Evolutionary conservation across 495 filamentous ascomycete species (phyloP).

Genomic region (Zalerion maritima): DNA sequence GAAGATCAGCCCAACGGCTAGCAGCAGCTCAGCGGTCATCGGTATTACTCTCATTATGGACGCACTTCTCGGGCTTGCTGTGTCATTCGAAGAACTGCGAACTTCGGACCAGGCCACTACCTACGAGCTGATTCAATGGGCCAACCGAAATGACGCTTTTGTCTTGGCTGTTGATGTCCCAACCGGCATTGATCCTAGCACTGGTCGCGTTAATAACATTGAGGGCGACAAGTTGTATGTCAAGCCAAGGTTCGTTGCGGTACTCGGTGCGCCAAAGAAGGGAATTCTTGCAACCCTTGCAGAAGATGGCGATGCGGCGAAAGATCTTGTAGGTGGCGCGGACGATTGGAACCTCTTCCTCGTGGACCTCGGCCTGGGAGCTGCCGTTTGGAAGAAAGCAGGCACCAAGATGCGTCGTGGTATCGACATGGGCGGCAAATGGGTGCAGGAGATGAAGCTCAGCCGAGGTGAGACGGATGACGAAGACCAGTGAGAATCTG

Average conservation of each 20-base stretch:
- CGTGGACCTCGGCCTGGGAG: conserved; percentile 73
- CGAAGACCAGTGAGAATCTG: no score
- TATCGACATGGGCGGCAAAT: conserved; percentile 71
- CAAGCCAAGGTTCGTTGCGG: conserved; percentile 60
- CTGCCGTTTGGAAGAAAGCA: conserved; percentile 73
- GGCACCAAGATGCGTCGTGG: conserved; percentile 63
- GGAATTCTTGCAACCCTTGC: conserved; percentile 61
- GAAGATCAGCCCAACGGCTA: conserved; percentile 20
- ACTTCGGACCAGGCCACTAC: conserved; percentile 70
- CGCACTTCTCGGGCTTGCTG: conserved; percentile 69
- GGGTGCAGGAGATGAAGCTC: conserved; percentile 65
- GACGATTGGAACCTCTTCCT: conserved; percentile 59
- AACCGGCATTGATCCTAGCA: conserved; percentile 66
- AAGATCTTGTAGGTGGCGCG: conserved; percentile 15
- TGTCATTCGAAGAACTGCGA: conserved; percentile 68
- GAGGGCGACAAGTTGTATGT: conserved; percentile 63
- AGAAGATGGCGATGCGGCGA: conserved; percentile 28
- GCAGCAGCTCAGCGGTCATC: conserved; percentile 13
- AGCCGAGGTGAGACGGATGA: no score
- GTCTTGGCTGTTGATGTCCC: conserved; percentile 79
- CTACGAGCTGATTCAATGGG: conserved; percentile 74
- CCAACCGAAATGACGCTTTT: conserved; percentile 62
- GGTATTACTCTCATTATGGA: conserved; percentile 73
- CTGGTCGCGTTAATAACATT: conserved; percentile 41
- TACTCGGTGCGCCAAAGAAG: conserved; percentile 69